These are phyloP conservation scores for Biscogniauxia marginata DNA, from an alignment of 2,329 filamentous ascomycete species.

Conservation along the genomic window DNA sequence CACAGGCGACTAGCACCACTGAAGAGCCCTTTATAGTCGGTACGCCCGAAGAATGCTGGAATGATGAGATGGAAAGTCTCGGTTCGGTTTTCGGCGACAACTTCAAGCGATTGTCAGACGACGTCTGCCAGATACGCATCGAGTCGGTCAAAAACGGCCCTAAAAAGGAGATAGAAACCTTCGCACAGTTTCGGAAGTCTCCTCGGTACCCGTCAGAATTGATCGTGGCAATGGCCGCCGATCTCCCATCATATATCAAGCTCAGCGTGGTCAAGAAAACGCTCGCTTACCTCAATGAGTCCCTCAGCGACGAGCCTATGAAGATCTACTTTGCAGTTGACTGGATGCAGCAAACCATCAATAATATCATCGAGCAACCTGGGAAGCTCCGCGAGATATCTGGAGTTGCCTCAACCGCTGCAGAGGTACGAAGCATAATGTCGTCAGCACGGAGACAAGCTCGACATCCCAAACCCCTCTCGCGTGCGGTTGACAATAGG, in stretches of 20 bases:
- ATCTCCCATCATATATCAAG: conserved; percentile 88
- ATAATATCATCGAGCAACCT: conserved; percentile 78
- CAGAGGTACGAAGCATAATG: conserved; percentile 45
- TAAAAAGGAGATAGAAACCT: conserved; percentile 50
- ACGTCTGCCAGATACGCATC: conserved; percentile 70
- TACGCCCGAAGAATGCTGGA: conserved; percentile 67
- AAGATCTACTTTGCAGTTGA: conserved; percentile 83
- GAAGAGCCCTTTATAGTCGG: conserved; percentile 47
- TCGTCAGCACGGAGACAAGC: conserved; percentile 35
- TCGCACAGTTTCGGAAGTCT: conserved; percentile 68
- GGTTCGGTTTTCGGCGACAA: conserved; percentile 82
- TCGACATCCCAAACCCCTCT: conserved; percentile 58
- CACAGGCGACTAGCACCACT: conserved; percentile 31
- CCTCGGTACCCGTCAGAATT: conserved; percentile 69
- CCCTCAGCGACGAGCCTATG: conserved; percentile 81
- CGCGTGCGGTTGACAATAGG: conserved; percentile 58
- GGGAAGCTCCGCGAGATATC: conserved; percentile 83
- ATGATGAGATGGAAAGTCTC: conserved; percentile 79
- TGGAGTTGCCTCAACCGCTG: conserved; percentile 67
- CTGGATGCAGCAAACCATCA: conserved; percentile 85
- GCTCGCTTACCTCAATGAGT: conserved; percentile 67
- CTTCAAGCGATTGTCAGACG: conserved; percentile 59
- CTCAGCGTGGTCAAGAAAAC: conserved; percentile 81
- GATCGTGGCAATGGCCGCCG: conserved; percentile 68
- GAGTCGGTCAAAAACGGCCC: conserved; percentile 52